These are phyloP conservation scores for Musa acuminata DNA, from an alignment of 176 grass and related monocot species.

Conservation along the genomic window DNA sequence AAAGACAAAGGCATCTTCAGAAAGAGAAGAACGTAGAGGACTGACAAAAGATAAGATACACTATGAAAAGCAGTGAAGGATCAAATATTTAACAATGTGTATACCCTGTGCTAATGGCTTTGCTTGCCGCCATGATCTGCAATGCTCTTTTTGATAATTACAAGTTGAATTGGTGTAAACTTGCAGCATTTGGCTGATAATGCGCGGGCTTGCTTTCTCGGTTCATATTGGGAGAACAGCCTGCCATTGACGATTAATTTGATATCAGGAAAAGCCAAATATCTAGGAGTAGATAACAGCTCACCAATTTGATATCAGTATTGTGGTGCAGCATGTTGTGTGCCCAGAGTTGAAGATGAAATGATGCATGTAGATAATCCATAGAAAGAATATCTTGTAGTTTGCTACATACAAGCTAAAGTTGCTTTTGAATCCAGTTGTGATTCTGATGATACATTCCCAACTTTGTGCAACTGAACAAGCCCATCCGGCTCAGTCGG, in stretches of 20 bases:
- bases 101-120: neutral
- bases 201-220: neutral
- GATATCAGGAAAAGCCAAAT: too few relatives aligned
- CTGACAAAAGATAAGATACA: too few relatives aligned
- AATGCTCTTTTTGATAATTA: neutral
- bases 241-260: neutral
- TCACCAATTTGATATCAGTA: too few relatives aligned
- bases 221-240: neutral
- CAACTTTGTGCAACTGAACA: too few relatives aligned
- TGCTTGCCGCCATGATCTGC: neutral
- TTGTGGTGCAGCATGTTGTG: neutral
- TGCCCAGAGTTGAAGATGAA: constrained; percentile 2
- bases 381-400: neutral
- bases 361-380: constrained; percentile 9
- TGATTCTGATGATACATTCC: neutral
- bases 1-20: too few relatives aligned
- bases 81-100: too few relatives aligned
- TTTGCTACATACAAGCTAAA: neutral
- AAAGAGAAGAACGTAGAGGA: neutral
- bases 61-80: too few relatives aligned
- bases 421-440: neutral
- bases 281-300: too few relatives aligned
- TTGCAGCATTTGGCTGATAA: neutral
- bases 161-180: too few relatives aligned
- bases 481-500: too few relatives aligned